These are phyloP conservation scores for Fusarium lyarnte DNA, from an alignment of 2,329 filamentous ascomycete species.

Conservation along the genomic window DNA sequence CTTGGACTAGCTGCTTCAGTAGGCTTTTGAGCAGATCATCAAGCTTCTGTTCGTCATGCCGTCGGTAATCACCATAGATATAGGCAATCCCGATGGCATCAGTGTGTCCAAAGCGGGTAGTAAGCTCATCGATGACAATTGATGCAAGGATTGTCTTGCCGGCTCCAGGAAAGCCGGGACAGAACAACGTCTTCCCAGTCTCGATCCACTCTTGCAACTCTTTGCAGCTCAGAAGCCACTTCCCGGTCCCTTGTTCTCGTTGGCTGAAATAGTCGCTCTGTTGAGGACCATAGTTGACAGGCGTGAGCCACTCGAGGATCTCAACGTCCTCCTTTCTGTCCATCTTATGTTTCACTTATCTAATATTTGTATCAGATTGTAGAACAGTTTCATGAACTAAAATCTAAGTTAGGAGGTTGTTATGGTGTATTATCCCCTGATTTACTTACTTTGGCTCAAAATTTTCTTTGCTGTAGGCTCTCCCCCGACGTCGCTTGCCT, in stretches of 20 bases:
- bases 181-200: fast-evolving
- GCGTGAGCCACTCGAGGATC: neutral
- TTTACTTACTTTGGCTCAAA: neutral
- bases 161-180: neutral
- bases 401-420: fast-evolving
- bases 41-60: fast-evolving
- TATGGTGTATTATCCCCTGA: fast-evolving
- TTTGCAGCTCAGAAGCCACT: fast-evolving
- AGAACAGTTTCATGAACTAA: neutral
- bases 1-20: neutral
- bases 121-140: neutral
- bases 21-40: neutral
- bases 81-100: fast-evolving
- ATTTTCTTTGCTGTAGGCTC: fast-evolving
- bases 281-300: fast-evolving
- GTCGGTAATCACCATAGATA: neutral
- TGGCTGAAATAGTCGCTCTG: neutral
- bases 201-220: neutral
- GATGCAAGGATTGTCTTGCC: neutral
- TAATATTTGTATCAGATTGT: fast-evolving
- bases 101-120: neutral
- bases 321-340: fast-evolving
- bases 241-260: neutral
- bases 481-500: neutral
- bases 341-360: neutral